Conservation (phyloP, 139 green algal genomes). For the Penium margaritaceum region DNA sequence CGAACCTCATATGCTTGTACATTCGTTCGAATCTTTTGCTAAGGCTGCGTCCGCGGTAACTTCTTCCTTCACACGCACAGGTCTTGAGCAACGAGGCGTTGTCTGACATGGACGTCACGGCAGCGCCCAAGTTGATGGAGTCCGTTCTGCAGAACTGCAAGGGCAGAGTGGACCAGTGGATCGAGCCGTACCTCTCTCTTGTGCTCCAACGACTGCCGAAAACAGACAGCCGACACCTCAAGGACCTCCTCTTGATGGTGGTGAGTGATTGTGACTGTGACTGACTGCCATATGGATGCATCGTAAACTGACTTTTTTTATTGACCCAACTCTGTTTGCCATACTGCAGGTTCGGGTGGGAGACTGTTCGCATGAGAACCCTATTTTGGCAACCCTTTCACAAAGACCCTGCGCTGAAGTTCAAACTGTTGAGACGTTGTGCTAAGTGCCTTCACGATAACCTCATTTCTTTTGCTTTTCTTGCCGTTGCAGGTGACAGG, state of each 20-base stretch:
- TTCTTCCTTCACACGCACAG: conserved; percentile 7
- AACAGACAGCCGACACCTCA: conserved; percentile 20
- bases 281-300: no score
- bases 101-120: conserved; percentile 60
- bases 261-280: no score
- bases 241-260: conserved; percentile 37
- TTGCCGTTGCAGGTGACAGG: no score
- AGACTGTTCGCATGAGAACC: no score
- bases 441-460: no score
- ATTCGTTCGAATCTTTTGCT: not conserved
- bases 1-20: not conserved
- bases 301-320: no score
- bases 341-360: no score
- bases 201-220: conserved; percentile 39
- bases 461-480: no score
- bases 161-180: conserved; percentile 68
- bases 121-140: conserved; percentile 73
- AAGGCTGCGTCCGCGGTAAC: not conserved
- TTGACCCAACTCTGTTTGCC: no score
- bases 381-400: no score
- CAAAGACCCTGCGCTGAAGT: no score
- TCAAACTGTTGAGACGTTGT: no score
- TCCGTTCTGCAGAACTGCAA: conserved; percentile 68
- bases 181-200: conserved; percentile 66
- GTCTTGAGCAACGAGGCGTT: conserved; percentile 43